Evolutionary conservation across 139 green algal species (phyloP), one percentile per base, ranked within the genome.

Genomic region (Astrephomene gubernaculifera): DNA sequence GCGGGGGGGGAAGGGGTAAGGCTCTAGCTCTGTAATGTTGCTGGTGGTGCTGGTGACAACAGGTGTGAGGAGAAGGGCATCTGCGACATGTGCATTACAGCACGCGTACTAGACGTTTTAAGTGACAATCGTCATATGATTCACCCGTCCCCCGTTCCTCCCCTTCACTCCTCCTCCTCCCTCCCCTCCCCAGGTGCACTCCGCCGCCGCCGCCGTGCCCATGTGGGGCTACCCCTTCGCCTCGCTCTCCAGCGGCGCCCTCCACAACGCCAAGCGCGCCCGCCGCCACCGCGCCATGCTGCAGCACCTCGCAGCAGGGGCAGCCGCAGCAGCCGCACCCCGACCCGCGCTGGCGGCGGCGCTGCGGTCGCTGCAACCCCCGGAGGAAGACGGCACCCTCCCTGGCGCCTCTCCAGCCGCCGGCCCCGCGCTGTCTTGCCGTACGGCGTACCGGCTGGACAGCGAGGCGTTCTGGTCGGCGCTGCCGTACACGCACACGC

Each of bases 211-310:
- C 45, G 65, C 73, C 5, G 61, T 83, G 60, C 76, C 82, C 39
- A 71, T 85, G n/a, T 93, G 90, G 90, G 90, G 90, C 49, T 93
- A 92, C 54, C 90, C 90, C 74, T 93, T 93, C 83, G 79, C 78
- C 12, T 29, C 67, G 6, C 87, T 86, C 41, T 86, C 86, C 27
- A 64, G 81, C 38, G 68, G 76, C 12, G 75, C 76, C 1, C 72
- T 93, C 2, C 87, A 89, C 36, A 89, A 73, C 86, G 88, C 84
- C 79, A 87, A 87, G 63, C 90, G 90, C 43, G 79, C 71, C 25
- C 82, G 90, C 5, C 87, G 90, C 24, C 76, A 90, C 31, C 71
- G 87, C 35, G 70, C 86, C 17, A 49, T 93, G 39, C 80, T 53
- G 21, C 68, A 79, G 41, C 76, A 86, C 65, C 70, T 89, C 3